These are phyloP conservation scores for Scedosporium boydii DNA, from an alignment of 2,329 filamentous ascomycete species.

Conservation along the genomic window DNA sequence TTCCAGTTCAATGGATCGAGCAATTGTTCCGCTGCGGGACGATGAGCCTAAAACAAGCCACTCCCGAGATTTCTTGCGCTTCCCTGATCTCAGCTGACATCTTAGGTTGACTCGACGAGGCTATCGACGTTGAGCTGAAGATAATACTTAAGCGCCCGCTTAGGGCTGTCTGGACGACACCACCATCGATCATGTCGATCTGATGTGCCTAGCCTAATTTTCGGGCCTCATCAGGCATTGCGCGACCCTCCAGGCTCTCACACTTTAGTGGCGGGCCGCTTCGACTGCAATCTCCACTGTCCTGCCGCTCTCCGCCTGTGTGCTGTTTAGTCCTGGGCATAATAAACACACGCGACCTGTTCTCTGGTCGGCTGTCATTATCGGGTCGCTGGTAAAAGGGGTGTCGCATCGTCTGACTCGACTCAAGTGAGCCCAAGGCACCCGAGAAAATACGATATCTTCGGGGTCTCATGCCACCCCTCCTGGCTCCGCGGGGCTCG, in stretches of 20 bases:
- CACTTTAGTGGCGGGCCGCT: no score
- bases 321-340: background rate
- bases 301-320: background rate
- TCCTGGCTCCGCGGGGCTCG: background rate
- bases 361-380: no score
- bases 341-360: background rate
- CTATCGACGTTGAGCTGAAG: background rate
- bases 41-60: constrained; percentile 5
- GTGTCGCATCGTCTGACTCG: background rate
- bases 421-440: background rate
- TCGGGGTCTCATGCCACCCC: background rate
- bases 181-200: background rate
- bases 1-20: background rate
- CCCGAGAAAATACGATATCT: background rate
- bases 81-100: background rate
- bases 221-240: background rate
- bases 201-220: no score
- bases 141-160: background rate
- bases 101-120: background rate
- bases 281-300: no score
- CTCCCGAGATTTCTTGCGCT: background rate
- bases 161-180: background rate
- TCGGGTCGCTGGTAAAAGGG: no score
- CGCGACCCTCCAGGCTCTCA: background rate
- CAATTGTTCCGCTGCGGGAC: constrained; percentile 2